These are phyloP conservation scores for Talaromyces islandicus DNA, from an alignment of 2,329 filamentous ascomycete genomes.

Conservation along the genomic window DNA sequence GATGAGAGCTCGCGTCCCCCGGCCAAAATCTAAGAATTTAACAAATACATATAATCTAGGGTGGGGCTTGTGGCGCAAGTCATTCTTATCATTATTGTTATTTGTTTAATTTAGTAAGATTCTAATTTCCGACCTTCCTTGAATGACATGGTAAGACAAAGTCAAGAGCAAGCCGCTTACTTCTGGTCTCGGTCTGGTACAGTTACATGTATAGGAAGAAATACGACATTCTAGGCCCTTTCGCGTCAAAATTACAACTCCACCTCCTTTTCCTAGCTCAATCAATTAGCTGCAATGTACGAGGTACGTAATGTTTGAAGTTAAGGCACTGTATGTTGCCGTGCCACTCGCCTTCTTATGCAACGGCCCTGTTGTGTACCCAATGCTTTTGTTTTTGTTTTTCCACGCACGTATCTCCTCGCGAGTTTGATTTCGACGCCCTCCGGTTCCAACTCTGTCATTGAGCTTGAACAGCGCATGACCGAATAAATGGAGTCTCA, in stretches of 20 bases:
- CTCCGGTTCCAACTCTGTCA: not conserved
- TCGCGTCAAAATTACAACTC: no score
- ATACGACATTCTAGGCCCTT: not conserved
- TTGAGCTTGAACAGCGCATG: slow-evolving; percentile 4
- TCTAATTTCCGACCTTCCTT: not conserved
- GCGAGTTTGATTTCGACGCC: not conserved
- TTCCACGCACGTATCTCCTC: not conserved
- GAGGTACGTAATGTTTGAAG: not conserved
- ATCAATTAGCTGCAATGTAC: no score
- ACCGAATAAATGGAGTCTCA: slow-evolving; percentile 4
- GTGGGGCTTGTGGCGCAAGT: not conserved
- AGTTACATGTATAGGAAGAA: no score
- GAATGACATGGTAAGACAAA: not conserved
- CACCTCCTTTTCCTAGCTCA: no score
- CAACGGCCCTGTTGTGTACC: not conserved
- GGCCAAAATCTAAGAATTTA: not conserved
- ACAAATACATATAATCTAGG: not conserved
- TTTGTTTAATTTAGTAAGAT: not conserved
- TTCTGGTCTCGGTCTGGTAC: no score
- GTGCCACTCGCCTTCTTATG: not conserved
- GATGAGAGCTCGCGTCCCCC: no score
- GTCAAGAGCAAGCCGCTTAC: no score
- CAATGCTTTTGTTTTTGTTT: not conserved
- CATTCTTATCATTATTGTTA: not conserved
- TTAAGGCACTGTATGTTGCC: not conserved